Conservation (phyloP, 495 filamentous ascomycete genomes). For the Bathelium albidoporum region DNA sequence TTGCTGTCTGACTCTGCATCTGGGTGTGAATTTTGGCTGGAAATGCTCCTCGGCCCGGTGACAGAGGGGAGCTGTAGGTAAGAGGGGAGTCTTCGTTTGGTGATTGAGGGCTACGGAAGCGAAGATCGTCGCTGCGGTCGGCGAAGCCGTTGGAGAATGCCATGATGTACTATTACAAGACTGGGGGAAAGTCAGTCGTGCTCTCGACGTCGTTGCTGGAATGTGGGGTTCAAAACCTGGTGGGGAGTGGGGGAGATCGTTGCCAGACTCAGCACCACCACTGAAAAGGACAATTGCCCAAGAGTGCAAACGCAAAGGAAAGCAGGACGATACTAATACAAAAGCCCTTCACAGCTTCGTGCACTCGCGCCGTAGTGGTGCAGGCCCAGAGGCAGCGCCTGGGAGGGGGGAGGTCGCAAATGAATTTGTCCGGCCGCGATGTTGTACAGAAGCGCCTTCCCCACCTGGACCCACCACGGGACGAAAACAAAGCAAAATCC, state of each 20-base stretch:
- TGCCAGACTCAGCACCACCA: not conserved
- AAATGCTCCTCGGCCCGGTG: conserved; percentile 9
- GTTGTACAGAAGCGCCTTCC: conserved; percentile 5
- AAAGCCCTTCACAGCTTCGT: not conserved
- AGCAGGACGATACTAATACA: not conserved
- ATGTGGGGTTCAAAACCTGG: not conserved
- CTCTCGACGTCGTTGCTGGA: not conserved
- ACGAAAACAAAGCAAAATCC: not conserved
- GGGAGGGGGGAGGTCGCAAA: not conserved
- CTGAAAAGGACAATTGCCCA: not conserved
- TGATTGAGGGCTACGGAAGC: conserved; percentile 65
- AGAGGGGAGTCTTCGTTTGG: conserved; percentile 60
- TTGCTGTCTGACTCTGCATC: conserved; percentile 12
- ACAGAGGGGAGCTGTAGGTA: conserved; percentile 55
- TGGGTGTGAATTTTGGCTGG: conserved; percentile 15
- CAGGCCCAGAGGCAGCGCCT: not conserved
- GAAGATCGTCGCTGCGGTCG: conserved; percentile 64
- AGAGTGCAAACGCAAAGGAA: not conserved
- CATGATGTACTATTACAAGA: conserved; percentile 32
- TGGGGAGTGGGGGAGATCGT: not conserved
- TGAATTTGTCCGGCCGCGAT: not conserved
- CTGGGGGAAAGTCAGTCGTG: not conserved
- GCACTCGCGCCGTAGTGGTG: not conserved
- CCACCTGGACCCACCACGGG: not conserved
- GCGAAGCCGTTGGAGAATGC: conserved; percentile 51